Conservation (phyloP, 495 filamentous ascomycete species). For the Hypomontagnella submonticulosa region DNA sequence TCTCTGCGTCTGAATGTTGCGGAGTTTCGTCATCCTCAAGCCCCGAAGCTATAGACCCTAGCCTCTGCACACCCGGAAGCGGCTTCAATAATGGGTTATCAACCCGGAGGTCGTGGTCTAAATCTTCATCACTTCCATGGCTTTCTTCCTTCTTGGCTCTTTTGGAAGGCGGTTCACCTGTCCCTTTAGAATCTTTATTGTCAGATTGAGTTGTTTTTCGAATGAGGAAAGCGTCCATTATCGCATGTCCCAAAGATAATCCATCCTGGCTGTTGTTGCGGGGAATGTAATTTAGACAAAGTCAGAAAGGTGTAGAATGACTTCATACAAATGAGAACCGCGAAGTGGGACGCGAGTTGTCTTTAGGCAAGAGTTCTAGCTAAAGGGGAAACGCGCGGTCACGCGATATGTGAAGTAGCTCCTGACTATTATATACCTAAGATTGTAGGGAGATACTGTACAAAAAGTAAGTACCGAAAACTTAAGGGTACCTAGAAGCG, state of each 20-base stretch:
- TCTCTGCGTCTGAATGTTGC: constrained; percentile 43
- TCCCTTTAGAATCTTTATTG: background rate
- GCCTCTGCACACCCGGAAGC: constrained; percentile 13
- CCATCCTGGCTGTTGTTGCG: constrained; percentile 16
- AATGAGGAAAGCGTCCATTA: constrained; percentile 47
- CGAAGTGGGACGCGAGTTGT: constrained; percentile 37
- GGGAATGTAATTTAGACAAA: constrained; percentile 1
- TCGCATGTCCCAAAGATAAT: background rate
- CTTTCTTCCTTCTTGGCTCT: constrained; percentile 47
- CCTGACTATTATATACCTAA: no score
- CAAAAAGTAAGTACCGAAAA: background rate
- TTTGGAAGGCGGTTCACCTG: constrained; percentile 49
- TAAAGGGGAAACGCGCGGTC: constrained; percentile 40
- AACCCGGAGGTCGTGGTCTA: constrained; percentile 36
- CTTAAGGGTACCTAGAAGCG: background rate
- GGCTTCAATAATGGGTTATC: constrained; percentile 21
- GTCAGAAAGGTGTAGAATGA: constrained; percentile 17
- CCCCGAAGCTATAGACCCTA: constrained; percentile 48
- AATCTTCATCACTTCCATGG: constrained; percentile 45
- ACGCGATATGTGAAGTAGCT: constrained; percentile 23
- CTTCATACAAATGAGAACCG: constrained; percentile 34
- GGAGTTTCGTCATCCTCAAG: constrained; percentile 48
- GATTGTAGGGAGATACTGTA: no score
- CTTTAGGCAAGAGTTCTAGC: constrained; percentile 1
- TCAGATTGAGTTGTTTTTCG: constrained; percentile 11